Evolutionary conservation across 768 basidiomycete species (phyloP), one percentile per base, ranked within the genome.

Genomic region (Suillus hirtellus): DNA sequence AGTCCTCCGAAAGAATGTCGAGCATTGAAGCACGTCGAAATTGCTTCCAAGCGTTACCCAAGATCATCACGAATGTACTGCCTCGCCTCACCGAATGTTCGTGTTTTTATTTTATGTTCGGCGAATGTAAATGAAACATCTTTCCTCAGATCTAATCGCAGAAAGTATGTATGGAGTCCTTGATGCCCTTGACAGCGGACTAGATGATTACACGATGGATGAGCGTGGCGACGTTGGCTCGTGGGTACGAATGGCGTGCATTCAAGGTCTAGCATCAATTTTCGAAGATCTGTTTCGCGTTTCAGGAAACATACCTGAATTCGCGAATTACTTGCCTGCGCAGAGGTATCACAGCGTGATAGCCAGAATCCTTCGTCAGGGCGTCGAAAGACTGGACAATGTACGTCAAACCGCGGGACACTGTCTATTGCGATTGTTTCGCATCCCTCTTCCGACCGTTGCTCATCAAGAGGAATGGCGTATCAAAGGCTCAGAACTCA

Each of bases 191-290:
- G 73, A 89, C n/a, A 73, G 71, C n/a, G 95, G 93, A 4, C 76
- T 99, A 60, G 81, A 86, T 21, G 96, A 99, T 77, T 99, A 99
- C 72, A 90, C 93, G 6, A 87, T 86, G 55, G 96, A 99, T 72
- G 92, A 97, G 72, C 88, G 96, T 67, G 96, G 96, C 4, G 97
- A 99, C 72, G 90, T 99, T 43, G 96, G 96, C 47, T 98, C 96
- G 2, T 97, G 95, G 95, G 84, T 95, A 59, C 91, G 96, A 65
- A 83, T 91, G 8, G 86, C 87, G 2, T 92, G 89, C 69, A 82
- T 95, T 59, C 80, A 80, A 53, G 89, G 89, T 11, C 76, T 95
- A 61, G 80, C 85, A 19, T 76, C 79, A 9, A 75, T 87, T 63
- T 77, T 84, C 50, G 78, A 81, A 68, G 77, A 83, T 31, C 69